Evolutionary conservation across 352 stramenopile genomes (phyloP).

Genomic region (Aphanomyces cochlioides): DNA sequence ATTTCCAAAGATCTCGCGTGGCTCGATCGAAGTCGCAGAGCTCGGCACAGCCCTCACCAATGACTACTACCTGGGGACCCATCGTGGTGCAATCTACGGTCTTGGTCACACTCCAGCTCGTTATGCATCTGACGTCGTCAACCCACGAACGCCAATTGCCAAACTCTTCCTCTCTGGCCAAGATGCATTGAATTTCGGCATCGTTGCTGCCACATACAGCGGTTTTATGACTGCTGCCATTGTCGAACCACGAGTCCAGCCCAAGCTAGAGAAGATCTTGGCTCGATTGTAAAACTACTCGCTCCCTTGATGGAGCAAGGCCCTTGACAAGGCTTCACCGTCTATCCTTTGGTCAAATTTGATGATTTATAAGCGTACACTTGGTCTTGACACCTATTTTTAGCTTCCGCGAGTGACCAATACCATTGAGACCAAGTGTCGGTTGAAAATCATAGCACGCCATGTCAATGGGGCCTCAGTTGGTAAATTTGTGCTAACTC

Average conservation of each 20-base stretch:
- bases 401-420: too few relatives aligned
- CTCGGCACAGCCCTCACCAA: slow-evolving; percentile 42
- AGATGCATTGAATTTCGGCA: slow-evolving; percentile 19
- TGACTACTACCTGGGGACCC: slow-evolving; percentile 43
- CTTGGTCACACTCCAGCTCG: slow-evolving; percentile 33
- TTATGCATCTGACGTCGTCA: slow-evolving; percentile 18
- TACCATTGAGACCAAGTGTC: background rate
- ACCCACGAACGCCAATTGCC: slow-evolving; percentile 21
- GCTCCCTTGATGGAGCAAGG: background rate
- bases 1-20: slow-evolving; percentile 36
- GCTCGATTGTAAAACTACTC: too few relatives aligned
- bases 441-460: background rate
- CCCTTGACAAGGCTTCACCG: background rate
- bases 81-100: slow-evolving; percentile 40
- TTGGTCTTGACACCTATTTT: too few relatives aligned
- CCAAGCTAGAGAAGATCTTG: slow-evolving; percentile 8
- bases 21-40: slow-evolving; percentile 34
- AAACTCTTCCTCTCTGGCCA: slow-evolving; percentile 30
- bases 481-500: background rate
- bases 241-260: background rate
- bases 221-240: slow-evolving; percentile 19
- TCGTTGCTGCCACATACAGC: slow-evolving; percentile 6
- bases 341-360: background rate
- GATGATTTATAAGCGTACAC: background rate
- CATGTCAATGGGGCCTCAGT: background rate